Evolutionary conservation across 2,329 filamentous ascomycete species (phyloP).

Genomic region (Ascochyta fabae): DNA sequence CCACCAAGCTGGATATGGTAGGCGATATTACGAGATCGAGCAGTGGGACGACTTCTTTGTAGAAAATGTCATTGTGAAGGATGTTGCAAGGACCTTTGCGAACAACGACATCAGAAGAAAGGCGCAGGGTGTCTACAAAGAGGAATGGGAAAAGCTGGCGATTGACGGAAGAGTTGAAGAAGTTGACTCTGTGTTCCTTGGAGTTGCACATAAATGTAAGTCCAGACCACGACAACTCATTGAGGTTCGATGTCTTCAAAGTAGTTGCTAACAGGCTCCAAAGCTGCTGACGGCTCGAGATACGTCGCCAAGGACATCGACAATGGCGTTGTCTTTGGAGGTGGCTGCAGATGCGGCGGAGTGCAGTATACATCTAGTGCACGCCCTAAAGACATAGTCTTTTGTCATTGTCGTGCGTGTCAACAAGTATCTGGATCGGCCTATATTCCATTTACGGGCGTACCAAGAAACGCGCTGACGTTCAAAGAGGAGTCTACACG

Average conservation of each 20-base stretch:
- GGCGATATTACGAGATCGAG: constrained; percentile 35
- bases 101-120: constrained; percentile 40
- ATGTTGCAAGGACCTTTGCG: constrained; percentile 35
- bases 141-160: constrained; percentile 50
- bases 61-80: constrained; percentile 37
- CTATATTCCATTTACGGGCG: constrained; percentile 53
- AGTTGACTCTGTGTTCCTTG: constrained; percentile 50
- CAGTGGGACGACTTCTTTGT: constrained; percentile 48
- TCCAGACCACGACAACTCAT: neutral
- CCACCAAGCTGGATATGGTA: constrained; percentile 43
- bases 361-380: constrained; percentile 51
- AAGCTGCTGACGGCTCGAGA: constrained; percentile 37
- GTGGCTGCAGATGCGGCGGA: constrained; percentile 54
- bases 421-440: constrained; percentile 56
- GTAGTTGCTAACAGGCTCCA: constrained; percentile 9
- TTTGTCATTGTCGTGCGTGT: constrained; percentile 59
- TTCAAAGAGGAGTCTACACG: constrained; percentile 41
- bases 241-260: neutral
- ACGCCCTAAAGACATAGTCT: constrained; percentile 45
- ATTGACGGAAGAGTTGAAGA: constrained; percentile 48
- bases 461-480: constrained; percentile 45
- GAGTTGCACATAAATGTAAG: constrained; percentile 44
- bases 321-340: constrained; percentile 41
- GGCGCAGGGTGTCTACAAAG: constrained; percentile 43
- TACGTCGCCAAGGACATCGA: constrained; percentile 17